Evolutionary conservation across 352 stramenopile genomes (phyloP).

Genomic region (Phytophthora cactorum): DNA sequence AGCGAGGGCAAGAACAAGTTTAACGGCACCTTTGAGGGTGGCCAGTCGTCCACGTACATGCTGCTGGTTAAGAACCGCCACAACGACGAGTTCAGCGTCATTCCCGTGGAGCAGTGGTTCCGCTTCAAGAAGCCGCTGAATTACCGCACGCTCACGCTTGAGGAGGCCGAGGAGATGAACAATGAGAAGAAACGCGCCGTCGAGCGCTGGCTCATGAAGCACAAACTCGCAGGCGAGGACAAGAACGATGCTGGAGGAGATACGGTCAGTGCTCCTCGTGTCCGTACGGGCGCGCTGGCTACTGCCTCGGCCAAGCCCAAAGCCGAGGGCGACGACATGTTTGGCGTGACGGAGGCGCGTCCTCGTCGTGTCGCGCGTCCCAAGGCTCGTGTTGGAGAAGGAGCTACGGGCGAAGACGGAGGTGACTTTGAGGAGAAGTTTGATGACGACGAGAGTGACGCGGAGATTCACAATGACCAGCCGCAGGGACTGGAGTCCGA

Average conservation of each 20-base stretch:
- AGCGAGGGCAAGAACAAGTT: conserved; percentile 86
- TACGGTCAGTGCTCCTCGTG: conserved; percentile 65
- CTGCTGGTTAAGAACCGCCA: conserved; percentile 87
- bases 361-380: conserved; percentile 55
- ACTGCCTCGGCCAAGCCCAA: conserved; percentile 34
- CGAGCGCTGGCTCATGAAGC: conserved; percentile 90
- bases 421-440: conserved; percentile 91
- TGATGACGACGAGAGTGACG: conserved; percentile 87
- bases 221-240: conserved; percentile 83
- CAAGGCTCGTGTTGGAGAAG: conserved; percentile 56
- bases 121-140: conserved; percentile 89
- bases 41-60: conserved; percentile 87
- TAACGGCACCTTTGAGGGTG: conserved; percentile 80
- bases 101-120: conserved; percentile 90
- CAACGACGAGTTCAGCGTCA: conserved; percentile 89
- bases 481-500: conserved; percentile 68
- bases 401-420: conserved; percentile 79
- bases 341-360: conserved; percentile 60
- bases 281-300: conserved; percentile 71
- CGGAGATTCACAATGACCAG: conserved; percentile 81
- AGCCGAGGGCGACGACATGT: conserved; percentile 66
- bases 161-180: conserved; percentile 87
- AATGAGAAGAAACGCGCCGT: conserved; percentile 91
- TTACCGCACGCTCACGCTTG: conserved; percentile 85
- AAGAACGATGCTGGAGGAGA: conserved; percentile 60